Percentiles rank a stretch among this genome's conserved stretches.
Conservation (phyloP, 1,284 basidiomycete genomes). For the Fomitiporia mediterranea region DNA sequence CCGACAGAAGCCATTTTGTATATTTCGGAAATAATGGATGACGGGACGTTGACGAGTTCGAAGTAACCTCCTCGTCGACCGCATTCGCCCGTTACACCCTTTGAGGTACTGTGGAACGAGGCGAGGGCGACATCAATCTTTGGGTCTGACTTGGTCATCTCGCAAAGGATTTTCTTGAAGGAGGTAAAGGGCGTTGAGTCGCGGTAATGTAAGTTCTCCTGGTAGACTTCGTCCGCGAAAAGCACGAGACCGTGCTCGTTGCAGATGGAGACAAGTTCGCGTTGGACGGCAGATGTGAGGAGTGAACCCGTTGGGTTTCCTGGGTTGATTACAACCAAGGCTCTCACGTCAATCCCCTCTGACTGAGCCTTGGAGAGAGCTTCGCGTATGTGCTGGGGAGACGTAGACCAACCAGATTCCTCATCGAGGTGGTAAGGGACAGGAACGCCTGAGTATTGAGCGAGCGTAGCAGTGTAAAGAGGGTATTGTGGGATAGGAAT, state of each 20-base stretch:
- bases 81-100: slow-evolving; percentile 92
- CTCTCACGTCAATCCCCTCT: slow-evolving; percentile 67
- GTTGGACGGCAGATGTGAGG: slow-evolving; percentile 67
- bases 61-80: slow-evolving; percentile 93
- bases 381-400: slow-evolving; percentile 61
- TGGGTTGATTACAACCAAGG: slow-evolving; percentile 93
- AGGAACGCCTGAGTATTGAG: slow-evolving; percentile 76
- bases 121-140: slow-evolving; percentile 61
- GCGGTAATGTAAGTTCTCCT: slow-evolving; percentile 79
- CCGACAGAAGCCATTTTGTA: slow-evolving; percentile 94
- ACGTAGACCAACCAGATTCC: slow-evolving; percentile 81
- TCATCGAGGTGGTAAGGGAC: slow-evolving; percentile 92
- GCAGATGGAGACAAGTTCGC: slow-evolving; percentile 73
- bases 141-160: slow-evolving; percentile 32
- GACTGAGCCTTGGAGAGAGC: slow-evolving; percentile 65
- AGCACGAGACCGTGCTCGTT: slow-evolving; percentile 83
- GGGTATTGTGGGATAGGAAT: slow-evolving; percentile 99
- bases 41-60: slow-evolving; percentile 77
- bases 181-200: slow-evolving; percentile 75
- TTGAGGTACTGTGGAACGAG: slow-evolving; percentile 94
- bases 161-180: slow-evolving; percentile 83
- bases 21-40: slow-evolving; percentile 76
- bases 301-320: slow-evolving; percentile 93
- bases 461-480: slow-evolving; percentile 92
- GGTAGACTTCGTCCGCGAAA: slow-evolving; percentile 95